phyloP scores from a whole-genome alignment of 805 yeast species.

The Spathaspora boniae region DNA sequence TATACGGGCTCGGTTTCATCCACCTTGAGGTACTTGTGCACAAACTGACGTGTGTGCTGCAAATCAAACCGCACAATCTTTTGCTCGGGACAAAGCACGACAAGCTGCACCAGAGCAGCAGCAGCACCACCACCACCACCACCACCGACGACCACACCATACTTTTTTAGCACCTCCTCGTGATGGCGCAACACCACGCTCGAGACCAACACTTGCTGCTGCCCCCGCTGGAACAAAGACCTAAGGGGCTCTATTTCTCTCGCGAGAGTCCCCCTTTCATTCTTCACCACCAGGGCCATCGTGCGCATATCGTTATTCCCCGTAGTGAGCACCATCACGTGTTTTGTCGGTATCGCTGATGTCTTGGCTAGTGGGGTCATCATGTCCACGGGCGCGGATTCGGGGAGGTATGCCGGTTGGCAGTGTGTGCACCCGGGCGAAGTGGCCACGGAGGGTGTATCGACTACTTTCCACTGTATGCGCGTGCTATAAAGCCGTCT shows the following conservation, averaged over 20 bases:
- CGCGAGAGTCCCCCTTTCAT: constrained; percentile 42
- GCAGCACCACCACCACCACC: too few species aligned
- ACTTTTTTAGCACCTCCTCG: constrained; percentile 8
- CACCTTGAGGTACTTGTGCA: constrained; percentile 34
- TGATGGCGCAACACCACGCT: constrained; percentile 34
- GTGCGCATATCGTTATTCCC: constrained; percentile 28
- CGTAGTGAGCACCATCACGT: constrained; percentile 51
- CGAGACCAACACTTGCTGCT: constrained; percentile 50
- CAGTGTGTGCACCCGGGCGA: constrained; percentile 64
- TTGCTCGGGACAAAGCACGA: constrained; percentile 55
- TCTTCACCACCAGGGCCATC: constrained; percentile 53
- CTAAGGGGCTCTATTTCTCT: constrained; percentile 34
- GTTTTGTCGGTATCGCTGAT: constrained; percentile 51
- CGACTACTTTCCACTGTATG: constrained; percentile 9
- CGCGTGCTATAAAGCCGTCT: constrained; percentile 7
- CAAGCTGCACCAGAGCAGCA: too few species aligned
- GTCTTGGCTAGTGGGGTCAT: constrained; percentile 44
- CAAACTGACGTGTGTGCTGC: constrained; percentile 31
- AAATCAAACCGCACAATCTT: constrained; percentile 33
- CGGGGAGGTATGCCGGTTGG: constrained; percentile 34
- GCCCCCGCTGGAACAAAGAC: constrained; percentile 32
- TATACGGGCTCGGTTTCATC: constrained; percentile 11
- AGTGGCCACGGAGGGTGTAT: constrained; percentile 47
- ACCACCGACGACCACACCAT: background rate
- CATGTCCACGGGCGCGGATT: constrained; percentile 38